These are phyloP conservation scores for Diaporthe vexans DNA, from an alignment of 2,329 filamentous ascomycete genomes.

Conservation along the genomic window DNA sequence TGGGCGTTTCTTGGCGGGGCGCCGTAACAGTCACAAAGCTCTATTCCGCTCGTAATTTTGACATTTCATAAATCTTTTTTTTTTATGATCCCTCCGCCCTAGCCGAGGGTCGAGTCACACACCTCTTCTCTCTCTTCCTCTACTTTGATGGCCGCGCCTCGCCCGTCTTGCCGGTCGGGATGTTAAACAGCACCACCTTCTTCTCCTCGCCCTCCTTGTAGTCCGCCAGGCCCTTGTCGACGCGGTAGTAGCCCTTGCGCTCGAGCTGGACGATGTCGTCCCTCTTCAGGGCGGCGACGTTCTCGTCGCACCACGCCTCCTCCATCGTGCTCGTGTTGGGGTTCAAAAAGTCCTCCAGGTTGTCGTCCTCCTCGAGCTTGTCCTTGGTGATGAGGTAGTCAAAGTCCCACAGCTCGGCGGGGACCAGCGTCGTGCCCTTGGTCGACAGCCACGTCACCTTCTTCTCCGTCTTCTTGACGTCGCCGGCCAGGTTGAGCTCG, in stretches of 20 bases:
- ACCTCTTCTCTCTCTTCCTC: neutral
- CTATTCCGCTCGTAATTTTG: constrained; percentile 8
- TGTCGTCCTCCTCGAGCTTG: constrained; percentile 89
- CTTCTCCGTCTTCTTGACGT: constrained; percentile 96
- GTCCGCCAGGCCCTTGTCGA: constrained; percentile 75
- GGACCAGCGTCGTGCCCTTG: constrained; percentile 81
- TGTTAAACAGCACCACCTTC: constrained; percentile 67
- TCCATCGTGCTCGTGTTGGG: constrained; percentile 81
- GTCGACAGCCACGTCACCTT: constrained; percentile 94
- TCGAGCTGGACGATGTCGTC: constrained; percentile 97
- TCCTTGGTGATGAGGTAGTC: constrained; percentile 97
- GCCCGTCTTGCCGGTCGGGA: constrained; percentile 66
- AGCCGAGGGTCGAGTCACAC: neutral
- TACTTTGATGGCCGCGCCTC: constrained; percentile 33
- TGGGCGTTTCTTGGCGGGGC: neutral
- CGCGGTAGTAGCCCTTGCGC: constrained; percentile 90
- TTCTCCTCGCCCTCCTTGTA: constrained; percentile 67
- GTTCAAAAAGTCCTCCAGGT: constrained; percentile 86
- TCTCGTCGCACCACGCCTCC: constrained; percentile 83
- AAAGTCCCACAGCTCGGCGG: constrained; percentile 91
- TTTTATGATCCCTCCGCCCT: neutral
- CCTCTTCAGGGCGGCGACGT: constrained; percentile 82
- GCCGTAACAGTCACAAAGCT: neutral
- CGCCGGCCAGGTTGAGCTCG: constrained; percentile 91
- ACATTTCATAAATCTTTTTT: neutral